phyloP scores from a whole-genome alignment of 805 yeast species.

The Myxozyma neglecta region DNA sequence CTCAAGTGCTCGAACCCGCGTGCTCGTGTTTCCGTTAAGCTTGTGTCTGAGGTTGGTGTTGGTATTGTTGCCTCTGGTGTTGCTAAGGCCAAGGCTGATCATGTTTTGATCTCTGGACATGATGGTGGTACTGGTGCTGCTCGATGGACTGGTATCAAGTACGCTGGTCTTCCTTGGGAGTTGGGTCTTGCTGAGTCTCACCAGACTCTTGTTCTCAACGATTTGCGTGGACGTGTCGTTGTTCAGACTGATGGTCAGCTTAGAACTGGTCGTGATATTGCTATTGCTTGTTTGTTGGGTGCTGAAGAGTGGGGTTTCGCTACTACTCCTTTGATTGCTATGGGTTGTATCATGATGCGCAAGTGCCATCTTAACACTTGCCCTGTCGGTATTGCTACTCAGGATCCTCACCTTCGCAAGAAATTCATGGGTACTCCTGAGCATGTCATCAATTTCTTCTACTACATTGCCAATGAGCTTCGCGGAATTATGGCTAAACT shows the following conservation, averaged over 20 bases:
- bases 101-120: constrained; percentile 91
- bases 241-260: constrained; percentile 99
- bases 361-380: constrained; percentile 92
- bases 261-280: constrained; percentile 95
- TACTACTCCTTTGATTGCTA: constrained; percentile 91
- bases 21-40: constrained; percentile 93
- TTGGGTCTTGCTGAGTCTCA: constrained; percentile 97
- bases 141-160: constrained; percentile 92
- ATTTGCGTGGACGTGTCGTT: constrained; percentile 90
- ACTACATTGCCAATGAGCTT: constrained; percentile 88
- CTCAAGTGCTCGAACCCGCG: constrained; percentile 96
- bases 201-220: constrained; percentile 93
- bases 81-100: constrained; percentile 98
- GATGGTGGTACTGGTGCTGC: constrained; percentile 99
- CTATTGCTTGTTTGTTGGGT: constrained; percentile 92
- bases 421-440: constrained; percentile 97
- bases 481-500: constrained; percentile 90
- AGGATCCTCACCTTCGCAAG: constrained; percentile 88
- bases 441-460: constrained; percentile 96
- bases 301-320: constrained; percentile 99
- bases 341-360: constrained; percentile 97
- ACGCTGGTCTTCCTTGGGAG: constrained; percentile 99
- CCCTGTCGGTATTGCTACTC: constrained; percentile 99
- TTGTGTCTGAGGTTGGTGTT: constrained; percentile 97
- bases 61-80: constrained; percentile 99